Evolutionary conservation across 116 monocot species (phyloP).

Genomic region (Zostera marina): DNA sequence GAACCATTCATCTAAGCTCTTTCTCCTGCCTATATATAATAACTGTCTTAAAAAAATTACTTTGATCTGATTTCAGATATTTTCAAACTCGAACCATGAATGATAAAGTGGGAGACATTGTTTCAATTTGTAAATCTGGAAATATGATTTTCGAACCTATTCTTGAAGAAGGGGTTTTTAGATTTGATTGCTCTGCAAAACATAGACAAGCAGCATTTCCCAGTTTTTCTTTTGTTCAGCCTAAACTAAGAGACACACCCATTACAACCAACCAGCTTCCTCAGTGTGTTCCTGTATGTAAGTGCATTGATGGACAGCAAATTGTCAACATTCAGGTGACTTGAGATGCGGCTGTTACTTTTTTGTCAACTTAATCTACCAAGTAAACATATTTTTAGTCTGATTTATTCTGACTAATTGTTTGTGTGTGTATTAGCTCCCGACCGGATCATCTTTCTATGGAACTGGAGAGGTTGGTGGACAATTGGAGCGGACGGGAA

Average conservation of each 20-base stretch:
- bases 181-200: conserved; percentile 70
- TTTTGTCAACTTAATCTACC: not conserved
- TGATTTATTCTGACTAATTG: not conserved
- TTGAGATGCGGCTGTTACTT: not conserved
- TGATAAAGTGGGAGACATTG: conserved; percentile 3
- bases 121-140: conserved; percentile 16
- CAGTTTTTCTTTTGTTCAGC: conserved; percentile 75
- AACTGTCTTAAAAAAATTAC: too few species aligned
- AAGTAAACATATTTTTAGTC: not conserved
- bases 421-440: conserved; percentile 29
- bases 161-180: conserved; percentile 70
- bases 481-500: conserved; percentile 84
- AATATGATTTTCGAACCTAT: conserved; percentile 58
- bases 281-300: conserved; percentile 42
- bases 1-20: too few species aligned
- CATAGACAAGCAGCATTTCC: conserved; percentile 40
- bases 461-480: conserved; percentile 98
- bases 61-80: too few species aligned
- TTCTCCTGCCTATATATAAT: too few species aligned
- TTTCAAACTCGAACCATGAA: conserved; percentile 3
- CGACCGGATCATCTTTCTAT: conserved; percentile 65
- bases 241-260: conserved; percentile 38
- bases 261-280: conserved; percentile 22
- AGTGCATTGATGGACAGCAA: conserved; percentile 26
- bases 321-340: conserved; percentile 41